Evolutionary conservation across 2,329 filamentous ascomycete genomes (phyloP), one percentile per base, ranked within the genome.

Genomic region (Fusarium citri): DNA sequence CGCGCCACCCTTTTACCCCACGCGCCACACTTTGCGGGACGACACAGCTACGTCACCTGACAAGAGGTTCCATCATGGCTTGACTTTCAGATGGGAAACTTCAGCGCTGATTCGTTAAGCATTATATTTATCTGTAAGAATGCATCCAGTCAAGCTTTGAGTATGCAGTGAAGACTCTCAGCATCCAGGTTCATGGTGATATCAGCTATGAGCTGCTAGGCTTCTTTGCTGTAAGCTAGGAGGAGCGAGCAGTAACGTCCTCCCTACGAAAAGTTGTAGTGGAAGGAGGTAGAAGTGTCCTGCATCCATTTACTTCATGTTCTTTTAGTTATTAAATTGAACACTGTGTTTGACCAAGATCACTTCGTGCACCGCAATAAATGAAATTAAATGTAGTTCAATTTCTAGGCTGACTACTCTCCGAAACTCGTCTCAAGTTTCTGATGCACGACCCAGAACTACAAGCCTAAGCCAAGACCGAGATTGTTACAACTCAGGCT

Each of bases 1-100:
- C 37, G 45, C 49, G 66, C 66, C 66, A 69, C 64, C 54, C 53
- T 55, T 63, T 70, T 45, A 46, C 51, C 61, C 66, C 61, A 41
- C 54, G 59, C 66, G 66, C 66, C 66, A 67, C 66, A 66, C 26
- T 48, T 42, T 50, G 49, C 48, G 53, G 55, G 66, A n/a, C n/a
- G 66, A 67, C 28, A 42, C 42, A 42, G 34, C 47, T 49, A 63
- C 34, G 41, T 41, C 55, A 58, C 49, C 60, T 46, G 55, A 54
- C 47, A n/a, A 61, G 40, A 47, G 25, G 42, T 42, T 25, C 34
- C 37, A 37, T 25, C 11, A 31, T 37, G 48, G 49, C 40, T 60
- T 48, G 48, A 55, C 40, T 60, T 48, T 20, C 20, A 49, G 30
- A 30, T 22, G 34, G 11, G 18, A 23, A 12, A 10, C 46, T 50